A percentile compares a stretch with the other conserved stretches of the same genome.
Evolutionary conservation across 2,329 filamentous ascomycete species (phyloP).

Genomic region (Exophiala bonariae): DNA sequence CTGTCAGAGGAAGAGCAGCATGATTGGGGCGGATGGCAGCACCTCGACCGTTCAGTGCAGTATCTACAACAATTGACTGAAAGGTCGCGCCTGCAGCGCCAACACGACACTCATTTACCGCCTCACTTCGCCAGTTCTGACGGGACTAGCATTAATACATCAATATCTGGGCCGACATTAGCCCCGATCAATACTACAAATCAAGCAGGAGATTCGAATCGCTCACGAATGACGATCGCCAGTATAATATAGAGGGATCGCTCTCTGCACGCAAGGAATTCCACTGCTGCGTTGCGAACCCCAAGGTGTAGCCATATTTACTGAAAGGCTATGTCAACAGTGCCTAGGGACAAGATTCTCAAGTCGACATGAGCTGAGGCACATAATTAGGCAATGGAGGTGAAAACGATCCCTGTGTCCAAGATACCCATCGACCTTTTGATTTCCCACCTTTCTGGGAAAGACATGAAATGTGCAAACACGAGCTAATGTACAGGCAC

Average conservation of each 20-base stretch:
- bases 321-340: too few relatives aligned
- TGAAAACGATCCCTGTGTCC: too few relatives aligned
- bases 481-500: too few relatives aligned
- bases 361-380: too few relatives aligned
- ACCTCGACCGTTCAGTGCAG: slow-evolving; percentile 64
- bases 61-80: slow-evolving; percentile 48
- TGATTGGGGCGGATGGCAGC: slow-evolving; percentile 80
- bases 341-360: too few relatives aligned
- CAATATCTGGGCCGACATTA: slow-evolving; percentile 27
- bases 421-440: too few relatives aligned
- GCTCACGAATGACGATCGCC: slow-evolving; percentile 45
- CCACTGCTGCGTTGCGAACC: too few relatives aligned
- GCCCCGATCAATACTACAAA: slow-evolving; percentile 18
- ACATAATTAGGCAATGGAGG: too few relatives aligned
- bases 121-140: slow-evolving; percentile 21
- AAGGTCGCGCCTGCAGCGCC: slow-evolving; percentile 25
- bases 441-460: too few relatives aligned
- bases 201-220: slow-evolving; percentile 36
- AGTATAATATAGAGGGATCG: slow-evolving; percentile 38
- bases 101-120: slow-evolving; percentile 14
- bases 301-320: too few relatives aligned
- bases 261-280: not conserved
- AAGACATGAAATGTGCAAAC: too few relatives aligned
- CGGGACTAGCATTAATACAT: slow-evolving; percentile 22
- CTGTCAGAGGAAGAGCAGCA: slow-evolving; percentile 58